phyloP scores from a whole-genome alignment of 1,139 yeast genomes.

The Saccharomyces pastorianus region DNA sequence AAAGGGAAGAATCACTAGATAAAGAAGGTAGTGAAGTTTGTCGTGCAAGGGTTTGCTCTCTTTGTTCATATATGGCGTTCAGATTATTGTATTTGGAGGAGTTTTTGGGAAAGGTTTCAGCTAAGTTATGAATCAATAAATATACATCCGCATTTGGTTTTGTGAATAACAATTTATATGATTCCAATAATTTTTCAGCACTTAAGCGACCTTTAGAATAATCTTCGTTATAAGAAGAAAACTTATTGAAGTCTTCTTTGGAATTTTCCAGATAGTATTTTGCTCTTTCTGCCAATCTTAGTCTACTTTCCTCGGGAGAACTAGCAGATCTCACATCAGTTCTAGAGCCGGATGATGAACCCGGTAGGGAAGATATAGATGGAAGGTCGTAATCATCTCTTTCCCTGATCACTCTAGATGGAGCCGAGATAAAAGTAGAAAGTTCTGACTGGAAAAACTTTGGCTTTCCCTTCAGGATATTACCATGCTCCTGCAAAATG shows the following conservation, averaged over 20 bases:
- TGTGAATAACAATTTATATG: slow-evolving; percentile 48
- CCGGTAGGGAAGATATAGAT: slow-evolving; percentile 12
- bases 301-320: slow-evolving; percentile 43
- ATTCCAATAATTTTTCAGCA: slow-evolving; percentile 42
- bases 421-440: slow-evolving; percentile 45
- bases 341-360: slow-evolving; percentile 1
- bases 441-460: slow-evolving; percentile 56
- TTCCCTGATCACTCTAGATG: slow-evolving; percentile 24
- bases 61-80: slow-evolving; percentile 26
- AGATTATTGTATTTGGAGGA: slow-evolving; percentile 33
- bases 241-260: slow-evolving; percentile 39
- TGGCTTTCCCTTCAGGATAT: slow-evolving; percentile 41
- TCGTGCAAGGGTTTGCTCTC: slow-evolving; percentile 23
- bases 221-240: slow-evolving; percentile 42
- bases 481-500: slow-evolving; percentile 76
- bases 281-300: slow-evolving; percentile 78
- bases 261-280: slow-evolving; percentile 63
- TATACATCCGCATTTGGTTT: slow-evolving; percentile 41
- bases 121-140: slow-evolving; percentile 47
- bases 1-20: slow-evolving; percentile 29
- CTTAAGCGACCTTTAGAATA: slow-evolving; percentile 42
- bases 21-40: slow-evolving; percentile 48
- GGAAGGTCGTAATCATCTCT: slow-evolving; percentile 12
- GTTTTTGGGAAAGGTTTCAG: slow-evolving; percentile 43
- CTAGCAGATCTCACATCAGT: slow-evolving; percentile 9